phyloP scores from a whole-genome alignment of 805 yeast genomes.

The Nakazawaea peltata region DNA sequence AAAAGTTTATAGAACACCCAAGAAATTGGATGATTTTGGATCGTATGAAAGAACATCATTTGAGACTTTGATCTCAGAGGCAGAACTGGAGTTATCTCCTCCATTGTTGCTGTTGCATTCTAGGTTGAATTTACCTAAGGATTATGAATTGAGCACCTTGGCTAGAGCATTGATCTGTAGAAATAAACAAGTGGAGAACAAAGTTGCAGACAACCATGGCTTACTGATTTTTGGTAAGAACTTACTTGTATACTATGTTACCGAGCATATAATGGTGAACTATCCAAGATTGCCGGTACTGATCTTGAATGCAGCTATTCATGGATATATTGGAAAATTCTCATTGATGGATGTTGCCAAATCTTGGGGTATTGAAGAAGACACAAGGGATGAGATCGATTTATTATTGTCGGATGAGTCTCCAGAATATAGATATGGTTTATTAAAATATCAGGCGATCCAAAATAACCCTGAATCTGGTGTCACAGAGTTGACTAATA shows the following conservation, averaged over 20 bases:
- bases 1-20: constrained; percentile 12
- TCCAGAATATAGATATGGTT: constrained; percentile 61
- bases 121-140: constrained; percentile 57
- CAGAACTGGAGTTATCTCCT: constrained; percentile 52
- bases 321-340: constrained; percentile 62
- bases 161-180: constrained; percentile 67
- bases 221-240: constrained; percentile 78
- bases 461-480: constrained; percentile 38
- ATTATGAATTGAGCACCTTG: constrained; percentile 54
- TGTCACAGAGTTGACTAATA: constrained; percentile 36
- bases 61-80: constrained; percentile 32
- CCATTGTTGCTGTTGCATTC: constrained; percentile 72
- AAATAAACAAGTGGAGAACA: constrained; percentile 21
- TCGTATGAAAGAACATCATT: constrained; percentile 20
- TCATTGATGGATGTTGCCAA: constrained; percentile 62
- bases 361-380: constrained; percentile 86
- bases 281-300: constrained; percentile 89
- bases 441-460: constrained; percentile 36
- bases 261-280: constrained; percentile 62
- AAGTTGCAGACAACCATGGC: constrained; percentile 66
- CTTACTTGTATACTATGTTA: constrained; percentile 64
- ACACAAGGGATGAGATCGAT: constrained; percentile 52
- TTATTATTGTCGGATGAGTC: constrained; percentile 65
- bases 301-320: constrained; percentile 67
- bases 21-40: constrained; percentile 22